Base-by-base conservation (phyloP, 2,329 filamentous ascomycete genomes). In the Hyphodiscus sp. region DNA sequence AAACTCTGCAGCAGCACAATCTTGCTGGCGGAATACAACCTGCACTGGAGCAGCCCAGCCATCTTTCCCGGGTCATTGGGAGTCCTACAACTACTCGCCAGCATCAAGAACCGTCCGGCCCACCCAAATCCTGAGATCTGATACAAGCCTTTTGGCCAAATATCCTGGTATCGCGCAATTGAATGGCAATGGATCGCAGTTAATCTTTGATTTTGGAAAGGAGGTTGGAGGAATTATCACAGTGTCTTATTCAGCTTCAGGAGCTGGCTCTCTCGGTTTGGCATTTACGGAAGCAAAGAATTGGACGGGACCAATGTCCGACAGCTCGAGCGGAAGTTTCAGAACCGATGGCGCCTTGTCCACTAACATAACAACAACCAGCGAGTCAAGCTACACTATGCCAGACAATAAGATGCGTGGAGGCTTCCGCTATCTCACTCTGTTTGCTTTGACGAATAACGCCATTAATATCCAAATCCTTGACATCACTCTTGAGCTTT, bases 171-270 rank as follows among this genome's bases (percentile, higher is more conserved):
- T 49, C 4, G 52, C 55, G 1, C 33, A 47, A 13, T 51, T 63
- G 6, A 55, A 50, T 6, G 57, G 58, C 16, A 80, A 81, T 61
- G 77, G 75, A 11, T 78, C 76, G 2, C 70, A 72, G n/a, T 64
- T 80, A 1, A 74, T 82, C 1, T 79, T 81, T 53, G 80, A 83
- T 64, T 83, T 83, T 62, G 79, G 79, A 3, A 69, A 74, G 20
- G 78, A 82, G 62, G 78, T 83, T 5, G 80, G 79, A 19, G 80
- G 80, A 5, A 74, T 82, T 52, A 67, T 78, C 5, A 74, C 73
- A 2, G 59, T 83, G n/a, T 65, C 71, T 10, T 83, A 80, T 60
- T 69, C 68, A 2, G 68, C 73, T 11, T 69, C 68, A 23, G 70
- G 70, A 1, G 64, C 65, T 11, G 72, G 70, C 1, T 61, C 67